Base-by-base conservation (phyloP, 2,329 filamentous ascomycete species). In the Penicillium sp. region DNA sequence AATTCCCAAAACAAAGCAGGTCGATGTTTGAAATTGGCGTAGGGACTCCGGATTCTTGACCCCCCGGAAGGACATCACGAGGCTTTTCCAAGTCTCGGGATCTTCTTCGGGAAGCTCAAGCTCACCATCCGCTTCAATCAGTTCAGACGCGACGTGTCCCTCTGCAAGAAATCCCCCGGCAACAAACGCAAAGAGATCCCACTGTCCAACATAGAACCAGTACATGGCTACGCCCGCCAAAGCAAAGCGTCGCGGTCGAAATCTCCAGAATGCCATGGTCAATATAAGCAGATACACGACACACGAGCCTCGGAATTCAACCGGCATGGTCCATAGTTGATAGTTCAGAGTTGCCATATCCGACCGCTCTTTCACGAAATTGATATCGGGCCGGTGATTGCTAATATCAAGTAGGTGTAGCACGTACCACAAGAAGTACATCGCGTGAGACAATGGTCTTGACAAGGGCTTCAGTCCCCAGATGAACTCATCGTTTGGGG, bases 161-260 rank as follows among this genome's bases (percentile, higher is more conserved):
- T 50, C 47, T 25, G 47, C 47, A 1, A 50, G 40, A 28, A 44
- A 4, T 11, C 36, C 24, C 1, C 47, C 47, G 0, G 41, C 24
- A 16, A 39, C 16, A 20, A 50, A 50, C 3, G 47, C 31, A 9
- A 50, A 50, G 20, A 50, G 40, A 33, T 50, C 47, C 47, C 47
- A 50, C 14, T 50, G 41, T 38, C 47, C 47, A 30, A 50, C 30
- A n/a, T 44, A 50, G 24, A 50, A 45, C 47, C 47, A 50, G 22
- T 36, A 50, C 5, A 31, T 10, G 1, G 40, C 28, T 16, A 50
- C 41, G 1, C n/a, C 14, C 24, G 25, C 31, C 24, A 50, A 28
- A 20, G 16, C 40, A 3, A 50, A 24, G 22, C 43, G 38, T 4
- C 47, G 47, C 10, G 40, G 30, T 7, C 9, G 25, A 0, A 40